Evolutionary conservation across 192 early-diverging fungal species (phyloP), one percentile per base, ranked within the genome.

Genomic region (Coemansia sp.): DNA sequence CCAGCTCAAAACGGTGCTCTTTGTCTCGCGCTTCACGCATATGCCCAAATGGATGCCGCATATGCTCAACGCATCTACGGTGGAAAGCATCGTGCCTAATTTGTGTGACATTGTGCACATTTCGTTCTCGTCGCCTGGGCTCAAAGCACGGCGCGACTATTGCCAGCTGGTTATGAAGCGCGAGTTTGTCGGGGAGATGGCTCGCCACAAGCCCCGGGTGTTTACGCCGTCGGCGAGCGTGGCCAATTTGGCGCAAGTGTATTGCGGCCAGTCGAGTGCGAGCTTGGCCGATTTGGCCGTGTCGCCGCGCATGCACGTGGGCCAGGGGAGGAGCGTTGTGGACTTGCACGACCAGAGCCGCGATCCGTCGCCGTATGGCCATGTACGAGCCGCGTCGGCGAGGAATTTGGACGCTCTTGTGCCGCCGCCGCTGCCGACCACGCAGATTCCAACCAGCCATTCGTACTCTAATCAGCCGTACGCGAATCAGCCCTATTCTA

Each of bases 191-290:
- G 76, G 76, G 11, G 64, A 69, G 3, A 47, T 25, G 0, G 76
- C 76, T 0, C 23, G 27, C 4, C 62, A 55, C 0, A 72, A 73
- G 67, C 76, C 76, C 1, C 7, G 76, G n/a, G 29, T 79, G 2
- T 79, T 73, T 35, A 79, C 76, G 51, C 76, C 76, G 3, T 69
- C 66, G 35, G 70, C 70, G 4, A 73, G 70, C n/a, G 66, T 79
- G 60, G 64, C 76, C 19, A 79, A 73, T 24, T 23, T 79, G 63
- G 76, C 67, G 14, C 38, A 63, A 38, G 32, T 23, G 2, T 57
- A 57, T 6, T 47, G 65, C 11, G 65, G 66, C 14, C 76, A 79
- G 70, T 79, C 76, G 17, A 57, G 59, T 12, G 53, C 54, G 17
- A 69, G 57, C 29, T 22, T 68, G 39, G 10, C 5, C 5, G 35